Conservation (phyloP, 371 early-diverging fungal genomes). For the Batkoa obscura region DNA sequence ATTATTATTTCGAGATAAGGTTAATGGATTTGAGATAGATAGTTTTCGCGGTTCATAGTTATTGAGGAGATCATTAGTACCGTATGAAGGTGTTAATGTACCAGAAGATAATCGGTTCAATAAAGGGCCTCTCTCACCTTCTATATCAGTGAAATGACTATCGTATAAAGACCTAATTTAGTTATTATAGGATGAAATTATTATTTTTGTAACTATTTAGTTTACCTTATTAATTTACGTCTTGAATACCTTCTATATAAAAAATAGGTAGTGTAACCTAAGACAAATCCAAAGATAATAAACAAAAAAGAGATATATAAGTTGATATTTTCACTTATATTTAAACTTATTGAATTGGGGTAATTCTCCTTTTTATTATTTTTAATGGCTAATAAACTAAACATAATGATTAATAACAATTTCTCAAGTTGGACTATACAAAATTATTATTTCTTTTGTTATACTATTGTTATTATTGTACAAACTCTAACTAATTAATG, state of each 20-base stretch:
- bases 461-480: no score
- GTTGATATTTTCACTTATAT: no score
- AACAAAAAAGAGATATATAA: neutral
- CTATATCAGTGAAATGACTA: neutral
- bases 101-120: neutral
- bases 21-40: slow-evolving; percentile 3
- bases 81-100: neutral
- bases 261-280: neutral
- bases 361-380: no score
- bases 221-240: neutral
- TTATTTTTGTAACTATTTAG: neutral
- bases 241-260: neutral
- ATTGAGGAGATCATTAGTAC: neutral
- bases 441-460: no score
- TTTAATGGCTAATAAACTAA: no score
- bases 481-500: no score
- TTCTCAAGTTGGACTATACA: no score
- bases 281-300: neutral
- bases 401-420: no score
- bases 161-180: neutral
- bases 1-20: neutral
- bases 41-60: neutral
- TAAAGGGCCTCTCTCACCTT: neutral
- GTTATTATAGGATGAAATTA: neutral
- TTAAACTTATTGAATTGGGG: no score